phyloP scores from a whole-genome alignment of 2,329 filamentous ascomycete species.

The Diaporthe ilicicola region DNA sequence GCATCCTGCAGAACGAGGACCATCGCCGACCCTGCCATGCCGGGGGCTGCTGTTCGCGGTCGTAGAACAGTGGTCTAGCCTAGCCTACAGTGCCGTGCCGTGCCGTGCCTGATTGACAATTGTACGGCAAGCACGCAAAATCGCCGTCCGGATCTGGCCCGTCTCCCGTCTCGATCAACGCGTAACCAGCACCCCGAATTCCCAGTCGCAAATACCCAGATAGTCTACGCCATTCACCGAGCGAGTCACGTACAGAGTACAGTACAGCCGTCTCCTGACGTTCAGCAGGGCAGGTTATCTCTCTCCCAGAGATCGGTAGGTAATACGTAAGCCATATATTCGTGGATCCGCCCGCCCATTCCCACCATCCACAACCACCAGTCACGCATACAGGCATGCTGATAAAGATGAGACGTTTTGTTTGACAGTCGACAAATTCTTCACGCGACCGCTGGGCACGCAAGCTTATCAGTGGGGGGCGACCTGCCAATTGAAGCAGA shows the following conservation, averaged over 20 bases:
- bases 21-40: slow-evolving; percentile 2
- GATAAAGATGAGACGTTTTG: slow-evolving; percentile 19
- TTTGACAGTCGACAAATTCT: slow-evolving; percentile 8
- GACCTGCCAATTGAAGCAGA: slow-evolving; percentile 25
- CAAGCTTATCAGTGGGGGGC: slow-evolving; percentile 24
- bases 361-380: neutral
- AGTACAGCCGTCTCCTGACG: neutral
- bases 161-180: neutral
- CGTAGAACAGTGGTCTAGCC: neutral
- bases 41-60: neutral
- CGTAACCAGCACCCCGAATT: neutral
- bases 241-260: neutral
- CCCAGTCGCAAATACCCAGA: too few species aligned
- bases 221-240: too few species aligned
- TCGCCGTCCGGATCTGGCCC: too few species aligned
- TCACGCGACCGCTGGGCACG: slow-evolving; percentile 15
- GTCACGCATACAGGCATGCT: slow-evolving; percentile 11
- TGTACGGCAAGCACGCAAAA: neutral
- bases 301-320: neutral
- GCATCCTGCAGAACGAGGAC: neutral
- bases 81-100: too few species aligned
- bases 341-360: neutral
- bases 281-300: too few species aligned
- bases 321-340: slow-evolving; percentile 2
- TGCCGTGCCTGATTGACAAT: too few species aligned